Evolutionary conservation across 2,329 filamentous ascomycete genomes (phyloP).

Genomic region (Claviceps africana): DNA sequence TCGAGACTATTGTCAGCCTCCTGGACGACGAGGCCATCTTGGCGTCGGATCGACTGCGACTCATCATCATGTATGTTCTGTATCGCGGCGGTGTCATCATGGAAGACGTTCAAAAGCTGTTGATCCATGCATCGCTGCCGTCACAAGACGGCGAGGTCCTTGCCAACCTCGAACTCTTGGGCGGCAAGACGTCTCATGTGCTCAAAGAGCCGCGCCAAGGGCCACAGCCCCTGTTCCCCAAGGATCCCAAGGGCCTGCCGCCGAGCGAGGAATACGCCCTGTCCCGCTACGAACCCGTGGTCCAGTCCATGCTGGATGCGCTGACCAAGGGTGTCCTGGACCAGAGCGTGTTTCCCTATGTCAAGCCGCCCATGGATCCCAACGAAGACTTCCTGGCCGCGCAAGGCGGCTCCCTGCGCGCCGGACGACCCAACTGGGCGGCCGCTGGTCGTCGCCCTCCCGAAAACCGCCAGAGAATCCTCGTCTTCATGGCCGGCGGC

Average conservation of each 20-base stretch:
- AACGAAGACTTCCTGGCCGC: slow-evolving; percentile 43
- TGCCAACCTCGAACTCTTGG: slow-evolving; percentile 67
- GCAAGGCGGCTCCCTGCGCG: slow-evolving; percentile 64
- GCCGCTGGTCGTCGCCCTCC: slow-evolving; percentile 56
- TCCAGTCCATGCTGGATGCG: slow-evolving; percentile 75
- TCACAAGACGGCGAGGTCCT: slow-evolving; percentile 59
- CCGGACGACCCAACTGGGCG: slow-evolving; percentile 91
- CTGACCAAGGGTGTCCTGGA: slow-evolving; percentile 55
- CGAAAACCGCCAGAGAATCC: slow-evolving; percentile 78
- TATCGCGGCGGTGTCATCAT: slow-evolving; percentile 74
- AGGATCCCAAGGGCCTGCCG: slow-evolving; percentile 41
- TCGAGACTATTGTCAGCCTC: slow-evolving; percentile 74
- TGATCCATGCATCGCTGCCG: slow-evolving; percentile 70
- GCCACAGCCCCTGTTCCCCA: slow-evolving; percentile 55
- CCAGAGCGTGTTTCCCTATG: slow-evolving; percentile 53
- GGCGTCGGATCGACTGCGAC: slow-evolving; percentile 62
- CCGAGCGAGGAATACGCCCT: slow-evolving; percentile 65
- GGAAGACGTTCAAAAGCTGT: slow-evolving; percentile 71
- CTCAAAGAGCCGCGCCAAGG: slow-evolving; percentile 65
- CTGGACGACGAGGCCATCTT: slow-evolving; percentile 69
- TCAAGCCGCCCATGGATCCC: slow-evolving; percentile 53
- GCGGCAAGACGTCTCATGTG: slow-evolving; percentile 51
- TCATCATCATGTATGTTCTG: slow-evolving; percentile 74
- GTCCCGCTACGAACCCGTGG: slow-evolving; percentile 69
- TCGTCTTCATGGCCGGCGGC: slow-evolving; percentile 90